Percentiles rank a stretch among this genome's conserved stretches.
Conservation (phyloP, 2,329 filamentous ascomycete genomes). For the Orbilia javanica region DNA sequence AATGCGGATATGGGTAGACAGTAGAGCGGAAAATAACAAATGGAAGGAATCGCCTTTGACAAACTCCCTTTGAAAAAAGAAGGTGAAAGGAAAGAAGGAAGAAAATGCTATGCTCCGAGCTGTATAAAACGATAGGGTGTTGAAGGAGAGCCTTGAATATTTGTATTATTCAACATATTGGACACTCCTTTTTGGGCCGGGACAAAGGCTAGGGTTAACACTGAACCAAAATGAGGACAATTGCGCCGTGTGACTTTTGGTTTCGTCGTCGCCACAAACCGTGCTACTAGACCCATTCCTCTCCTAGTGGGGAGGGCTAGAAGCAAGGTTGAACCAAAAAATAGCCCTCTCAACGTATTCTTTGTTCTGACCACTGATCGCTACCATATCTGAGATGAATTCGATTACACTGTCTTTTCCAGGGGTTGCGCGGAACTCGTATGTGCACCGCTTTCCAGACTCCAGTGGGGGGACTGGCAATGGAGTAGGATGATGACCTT, state of each 20-base stretch:
- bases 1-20: too few relatives aligned
- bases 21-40: background rate
- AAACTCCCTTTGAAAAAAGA: background rate
- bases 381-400: constrained; percentile 35
- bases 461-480: background rate
- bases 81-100: background rate
- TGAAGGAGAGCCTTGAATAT: too few relatives aligned
- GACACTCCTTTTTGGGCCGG: too few relatives aligned
- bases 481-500: background rate
- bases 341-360: constrained; percentile 36
- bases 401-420: constrained; percentile 17
- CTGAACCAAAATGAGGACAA: background rate
- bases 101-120: background rate
- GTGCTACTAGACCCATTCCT: background rate
- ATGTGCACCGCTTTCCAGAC: background rate
- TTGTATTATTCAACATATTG: too few relatives aligned
- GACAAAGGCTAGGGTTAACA: background rate
- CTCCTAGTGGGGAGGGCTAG: background rate
- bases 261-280: background rate
- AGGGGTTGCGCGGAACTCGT: background rate
- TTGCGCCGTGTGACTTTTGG: background rate
- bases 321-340: constrained; percentile 20
- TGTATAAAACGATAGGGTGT: background rate
- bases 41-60: background rate
- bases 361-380: background rate